Evolutionary conservation across 331 rosid species (phyloP).

Genomic region (Rhamnella rubrinervis): DNA sequence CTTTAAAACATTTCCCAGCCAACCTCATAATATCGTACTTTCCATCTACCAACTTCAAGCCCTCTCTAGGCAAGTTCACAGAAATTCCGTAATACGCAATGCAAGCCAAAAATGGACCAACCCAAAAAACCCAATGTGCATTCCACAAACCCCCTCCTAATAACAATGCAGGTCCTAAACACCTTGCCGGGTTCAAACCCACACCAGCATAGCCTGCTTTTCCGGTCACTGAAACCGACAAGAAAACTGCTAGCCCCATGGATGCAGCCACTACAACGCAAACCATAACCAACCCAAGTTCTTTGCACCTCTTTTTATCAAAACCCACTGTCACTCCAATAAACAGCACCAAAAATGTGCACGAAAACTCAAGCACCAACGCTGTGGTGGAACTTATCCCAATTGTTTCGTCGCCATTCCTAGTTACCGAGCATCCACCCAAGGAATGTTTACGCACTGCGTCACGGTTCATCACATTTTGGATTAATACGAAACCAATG

Average conservation of each 20-base stretch:
- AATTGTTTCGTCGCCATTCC: background rate
- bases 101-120: conserved; percentile 70
- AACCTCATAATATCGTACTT: conserved; percentile 31
- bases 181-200: conserved; percentile 76
- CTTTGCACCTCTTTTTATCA: conserved; percentile 53
- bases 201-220: conserved; percentile 57
- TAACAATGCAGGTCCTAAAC: conserved; percentile 66
- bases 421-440: conserved; percentile 65
- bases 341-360: conserved; percentile 69
- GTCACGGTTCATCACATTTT: conserved; percentile 40
- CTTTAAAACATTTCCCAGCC: conserved; percentile 20
- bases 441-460: conserved; percentile 34
- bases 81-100: conserved; percentile 43
- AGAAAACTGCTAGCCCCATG: conserved; percentile 58
- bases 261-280: conserved; percentile 57
- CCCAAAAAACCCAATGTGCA: conserved; percentile 86
- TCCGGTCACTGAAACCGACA: conserved; percentile 60
- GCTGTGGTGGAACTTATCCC: conserved; percentile 27
- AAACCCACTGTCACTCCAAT: conserved; percentile 64
- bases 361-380: conserved; percentile 51
- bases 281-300: conserved; percentile 59
- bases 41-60: conserved; percentile 29
- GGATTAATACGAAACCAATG: conserved; percentile 48
- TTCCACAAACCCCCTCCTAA: conserved; percentile 56
- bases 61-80: conserved; percentile 43